Base-by-base conservation (phyloP, 345 rosid species). In the Dovyalis caffra region DNA sequence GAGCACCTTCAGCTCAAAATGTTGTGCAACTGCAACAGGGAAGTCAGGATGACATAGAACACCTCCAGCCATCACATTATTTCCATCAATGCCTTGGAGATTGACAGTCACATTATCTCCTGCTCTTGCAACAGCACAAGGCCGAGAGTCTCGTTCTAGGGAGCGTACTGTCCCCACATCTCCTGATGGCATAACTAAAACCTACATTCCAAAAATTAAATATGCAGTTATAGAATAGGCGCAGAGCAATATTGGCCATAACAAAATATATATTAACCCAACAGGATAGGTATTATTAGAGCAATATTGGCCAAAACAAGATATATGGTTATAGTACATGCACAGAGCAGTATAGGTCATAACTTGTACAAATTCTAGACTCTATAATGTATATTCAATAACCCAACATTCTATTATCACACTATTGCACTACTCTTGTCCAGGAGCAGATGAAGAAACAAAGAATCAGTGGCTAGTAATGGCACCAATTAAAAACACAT, bases 21-120 rank as follows among this genome's bases (percentile, higher is more conserved):
- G 95, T 63, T 82, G 79, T 60, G 97, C 88, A 69, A 88, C 81
- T 25, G 94, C 73, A 75, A 92, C 90, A 4, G 97, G 97, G 70
- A 80, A 93, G 83, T 88, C 95, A 16, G 97, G 97, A 83, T 96
- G 99, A 76, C 98, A 93, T 64, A 93, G 78, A 14, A 90, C 97
- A 69, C 90, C 99, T 33, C 99, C 98, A 73, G 98, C 86, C 80
- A 90, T 87, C 57, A 89, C 91, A 76, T 80, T 72, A 77, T 74
- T 87, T 43, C 78, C 90, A 68, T 93, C 98, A 26, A 96, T 75
- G 65, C 98, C 97, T 67, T 78, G 88, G 77, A 96, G 89, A 82
- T 81, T 83, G 64, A 89, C 85, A 29, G 87, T 83, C 64, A 90
- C 91, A 51, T 85, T 90, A 83, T 96, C 99, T 70, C 98, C 99